phyloP scores from a whole-genome alignment of 371 early-diverging fungal genomes.

The Mortierella sp. region DNA sequence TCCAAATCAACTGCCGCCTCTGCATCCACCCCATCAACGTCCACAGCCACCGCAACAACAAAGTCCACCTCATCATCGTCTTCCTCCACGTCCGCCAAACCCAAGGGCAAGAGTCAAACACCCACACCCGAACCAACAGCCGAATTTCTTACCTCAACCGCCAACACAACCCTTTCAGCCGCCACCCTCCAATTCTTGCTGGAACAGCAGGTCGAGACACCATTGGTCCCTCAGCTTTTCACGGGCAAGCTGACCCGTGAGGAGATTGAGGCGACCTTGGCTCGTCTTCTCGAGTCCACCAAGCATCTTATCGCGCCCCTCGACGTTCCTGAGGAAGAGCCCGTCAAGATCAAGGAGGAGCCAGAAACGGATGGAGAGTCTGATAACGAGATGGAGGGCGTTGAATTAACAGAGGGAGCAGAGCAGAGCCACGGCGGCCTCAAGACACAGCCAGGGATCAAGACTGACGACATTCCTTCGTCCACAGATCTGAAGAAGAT shows the following conservation, averaged over 20 bases:
- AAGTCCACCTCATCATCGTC: too few relatives aligned
- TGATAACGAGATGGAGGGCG: constrained; percentile 15
- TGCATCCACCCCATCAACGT: neutral
- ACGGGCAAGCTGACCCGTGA: constrained; percentile 46
- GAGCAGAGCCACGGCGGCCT: neutral
- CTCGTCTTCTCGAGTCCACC: constrained; percentile 47
- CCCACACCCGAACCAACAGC: constrained; percentile 22
- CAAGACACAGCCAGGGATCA: constrained; percentile 39
- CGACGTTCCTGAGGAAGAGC: neutral
- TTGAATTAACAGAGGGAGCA: constrained; percentile 1
- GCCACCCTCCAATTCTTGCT: constrained; percentile 50
- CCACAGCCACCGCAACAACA: neutral
- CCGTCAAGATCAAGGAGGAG: constrained; percentile 21
- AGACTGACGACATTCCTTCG: constrained; percentile 37
- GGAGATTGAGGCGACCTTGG: constrained; percentile 48
- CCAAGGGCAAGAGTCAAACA: constrained; percentile 11
- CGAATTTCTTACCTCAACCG: constrained; percentile 29
- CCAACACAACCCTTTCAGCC: constrained; percentile 45
- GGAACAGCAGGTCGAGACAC: constrained; percentile 49
- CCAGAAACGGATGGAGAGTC: constrained; percentile 23
- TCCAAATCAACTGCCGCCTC: constrained; percentile 13
- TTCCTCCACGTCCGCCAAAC: constrained; percentile 4
- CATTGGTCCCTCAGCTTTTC: constrained; percentile 49
- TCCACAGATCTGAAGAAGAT: constrained; percentile 61
- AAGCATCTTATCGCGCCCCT: constrained; percentile 30